These are phyloP conservation scores for Amoebophrya sp. DNA, from an alignment of 169 alveolate genomes.

Conservation along the genomic window DNA sequence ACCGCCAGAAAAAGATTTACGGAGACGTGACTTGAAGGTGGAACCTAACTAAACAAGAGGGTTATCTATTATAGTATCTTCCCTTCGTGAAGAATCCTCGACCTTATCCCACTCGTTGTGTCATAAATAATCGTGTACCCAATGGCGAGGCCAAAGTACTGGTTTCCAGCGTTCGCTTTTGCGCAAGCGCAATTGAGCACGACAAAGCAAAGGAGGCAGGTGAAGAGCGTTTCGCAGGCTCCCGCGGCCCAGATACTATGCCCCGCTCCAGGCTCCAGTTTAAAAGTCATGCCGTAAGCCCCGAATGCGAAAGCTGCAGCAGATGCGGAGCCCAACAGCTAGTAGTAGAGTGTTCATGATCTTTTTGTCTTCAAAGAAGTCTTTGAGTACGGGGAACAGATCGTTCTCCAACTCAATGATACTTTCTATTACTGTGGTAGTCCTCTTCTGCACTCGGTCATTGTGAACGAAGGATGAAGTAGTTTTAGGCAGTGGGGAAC, in stretches of 20 bases:
- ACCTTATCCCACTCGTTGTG: too few species aligned
- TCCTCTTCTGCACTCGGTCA: neutral
- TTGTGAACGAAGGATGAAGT: neutral
- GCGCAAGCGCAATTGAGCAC: conserved; percentile 30
- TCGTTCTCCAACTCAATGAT: too few species aligned
- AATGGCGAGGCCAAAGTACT: neutral
- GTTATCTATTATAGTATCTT: too few species aligned
- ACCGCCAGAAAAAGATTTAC: too few species aligned
- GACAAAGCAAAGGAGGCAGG: conserved; percentile 28
- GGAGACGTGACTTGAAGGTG: too few species aligned
- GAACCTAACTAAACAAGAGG: too few species aligned
- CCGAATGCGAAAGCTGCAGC: neutral
- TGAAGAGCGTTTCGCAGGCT: conserved; percentile 10
- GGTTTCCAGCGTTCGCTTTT: conserved; percentile 22
- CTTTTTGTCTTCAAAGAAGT: neutral
- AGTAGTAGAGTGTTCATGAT: neutral
- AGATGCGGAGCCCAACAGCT: neutral
- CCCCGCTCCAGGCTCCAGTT: neutral
- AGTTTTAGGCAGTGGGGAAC: neutral
- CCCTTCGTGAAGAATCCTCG: too few species aligned
- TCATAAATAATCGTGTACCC: neutral
- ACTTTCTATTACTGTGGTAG: neutral
- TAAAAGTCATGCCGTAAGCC: neutral
- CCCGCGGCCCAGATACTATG: neutral
- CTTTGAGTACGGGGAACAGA: neutral